Evolutionary conservation across 345 rosid species (phyloP).

Genomic region (Eucalyptus caleyi): DNA sequence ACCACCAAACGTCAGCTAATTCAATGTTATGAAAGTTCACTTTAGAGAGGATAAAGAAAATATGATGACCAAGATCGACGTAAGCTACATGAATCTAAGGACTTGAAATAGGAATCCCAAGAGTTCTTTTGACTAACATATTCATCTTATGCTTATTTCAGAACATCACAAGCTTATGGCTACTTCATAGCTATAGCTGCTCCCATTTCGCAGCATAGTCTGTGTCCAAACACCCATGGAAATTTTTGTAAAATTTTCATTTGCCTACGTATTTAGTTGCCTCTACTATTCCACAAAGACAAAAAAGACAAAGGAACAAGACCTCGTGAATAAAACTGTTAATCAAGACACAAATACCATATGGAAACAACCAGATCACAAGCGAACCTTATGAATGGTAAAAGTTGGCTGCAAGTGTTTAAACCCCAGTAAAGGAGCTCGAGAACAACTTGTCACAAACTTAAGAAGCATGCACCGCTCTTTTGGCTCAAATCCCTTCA

Average conservation of each 20-base stretch:
- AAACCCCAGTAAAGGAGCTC: slow-evolving; percentile 92
- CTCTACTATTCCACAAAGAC: neutral
- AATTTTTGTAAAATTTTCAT: neutral
- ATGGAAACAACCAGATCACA: neutral
- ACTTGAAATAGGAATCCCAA: neutral
- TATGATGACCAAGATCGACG: neutral
- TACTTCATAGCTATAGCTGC: neutral
- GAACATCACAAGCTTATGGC: neutral
- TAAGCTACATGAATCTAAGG: neutral
- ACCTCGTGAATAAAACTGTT: neutral
- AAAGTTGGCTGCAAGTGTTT: slow-evolving; percentile 89
- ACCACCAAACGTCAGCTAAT: neutral
- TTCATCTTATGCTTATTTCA: neutral
- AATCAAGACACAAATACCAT: neutral
- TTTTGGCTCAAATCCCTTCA: slow-evolving; percentile 73
- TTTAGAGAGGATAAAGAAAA: neutral
- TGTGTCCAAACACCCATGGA: neutral
- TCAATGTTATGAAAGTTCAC: neutral
- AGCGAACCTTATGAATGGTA: slow-evolving; percentile 78
- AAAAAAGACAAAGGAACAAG: neutral
- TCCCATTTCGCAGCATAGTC: neutral
- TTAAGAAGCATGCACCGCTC: slow-evolving; percentile 92
- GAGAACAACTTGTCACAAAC: slow-evolving; percentile 96
- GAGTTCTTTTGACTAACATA: neutral
- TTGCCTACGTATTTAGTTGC: neutral